Evolutionary conservation across 1,284 basidiomycete species (phyloP).

Genomic region (Pascua guehoae): DNA sequence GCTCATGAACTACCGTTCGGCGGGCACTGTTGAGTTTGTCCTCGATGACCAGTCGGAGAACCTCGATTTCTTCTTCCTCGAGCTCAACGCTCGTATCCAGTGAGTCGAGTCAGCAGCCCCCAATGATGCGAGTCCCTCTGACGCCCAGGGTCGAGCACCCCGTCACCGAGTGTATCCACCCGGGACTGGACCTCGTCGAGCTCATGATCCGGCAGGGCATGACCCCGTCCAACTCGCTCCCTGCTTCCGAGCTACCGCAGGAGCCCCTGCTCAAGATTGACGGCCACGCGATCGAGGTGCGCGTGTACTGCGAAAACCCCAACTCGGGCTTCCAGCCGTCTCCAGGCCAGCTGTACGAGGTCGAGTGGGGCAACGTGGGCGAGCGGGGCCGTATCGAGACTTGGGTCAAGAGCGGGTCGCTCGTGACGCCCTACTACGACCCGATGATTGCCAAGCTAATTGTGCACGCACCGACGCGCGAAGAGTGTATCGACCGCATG

Average conservation of each 20-base stretch:
- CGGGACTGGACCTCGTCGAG: slow-evolving; percentile 62
- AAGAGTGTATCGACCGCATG: slow-evolving; percentile 21
- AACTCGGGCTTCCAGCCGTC: slow-evolving; percentile 59
- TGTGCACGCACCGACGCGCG: slow-evolving; percentile 27
- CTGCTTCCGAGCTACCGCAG: slow-evolving; percentile 42
- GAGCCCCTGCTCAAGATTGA: slow-evolving; percentile 22
- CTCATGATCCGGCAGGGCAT: slow-evolving; percentile 56
- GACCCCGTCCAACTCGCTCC: slow-evolving; percentile 38
- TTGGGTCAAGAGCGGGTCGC: slow-evolving; percentile 49
- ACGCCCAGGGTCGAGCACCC: slow-evolving; percentile 59
- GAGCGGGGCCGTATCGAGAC: slow-evolving; percentile 38
- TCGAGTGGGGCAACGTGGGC: slow-evolving; percentile 50
- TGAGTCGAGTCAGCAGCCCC: slow-evolving; percentile 32
- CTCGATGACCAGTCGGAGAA: slow-evolving; percentile 54
- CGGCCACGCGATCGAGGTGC: slow-evolving; percentile 59
- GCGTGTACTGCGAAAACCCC: slow-evolving; percentile 66
- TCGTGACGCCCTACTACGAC: slow-evolving; percentile 59
- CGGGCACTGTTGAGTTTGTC: slow-evolving; percentile 66
- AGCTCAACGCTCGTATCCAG: slow-evolving; percentile 70
- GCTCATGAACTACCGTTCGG: slow-evolving; percentile 59
- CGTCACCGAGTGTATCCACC: slow-evolving; percentile 61
- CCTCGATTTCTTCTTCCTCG: slow-evolving; percentile 64
- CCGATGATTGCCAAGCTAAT: slow-evolving; percentile 52
- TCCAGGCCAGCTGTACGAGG: slow-evolving; percentile 61
- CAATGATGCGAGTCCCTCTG: not conserved